A percentile compares a stretch with the other conserved stretches of the same genome.
Conservation (phyloP, 495 filamentous ascomycete genomes). For the Xylaria sp. region DNA sequence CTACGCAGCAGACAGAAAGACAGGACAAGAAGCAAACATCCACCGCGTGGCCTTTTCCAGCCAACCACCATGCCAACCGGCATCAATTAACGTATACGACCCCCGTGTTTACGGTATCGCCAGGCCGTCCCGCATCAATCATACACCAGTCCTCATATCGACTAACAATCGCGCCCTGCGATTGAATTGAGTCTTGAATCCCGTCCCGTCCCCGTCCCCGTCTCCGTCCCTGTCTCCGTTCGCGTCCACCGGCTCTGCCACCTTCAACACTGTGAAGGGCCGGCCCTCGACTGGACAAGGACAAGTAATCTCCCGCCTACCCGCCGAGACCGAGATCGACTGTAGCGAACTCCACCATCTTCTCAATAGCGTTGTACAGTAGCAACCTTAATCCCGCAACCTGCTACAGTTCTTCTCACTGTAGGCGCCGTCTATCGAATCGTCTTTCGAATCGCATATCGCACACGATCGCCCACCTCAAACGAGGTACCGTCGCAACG, state of each 20-base stretch:
- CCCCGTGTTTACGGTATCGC: neutral
- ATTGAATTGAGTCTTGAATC: too few species aligned
- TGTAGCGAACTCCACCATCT: neutral
- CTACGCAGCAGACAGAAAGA: too few species aligned
- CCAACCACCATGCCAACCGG: conserved; percentile 4
- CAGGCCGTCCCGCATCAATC: neutral
- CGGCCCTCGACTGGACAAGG: neutral
- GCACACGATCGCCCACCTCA: conserved; percentile 46
- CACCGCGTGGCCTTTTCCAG: neutral
- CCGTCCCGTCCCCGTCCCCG: too few species aligned
- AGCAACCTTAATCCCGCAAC: neutral
- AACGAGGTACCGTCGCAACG: conserved; percentile 35
- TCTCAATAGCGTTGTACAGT: neutral
- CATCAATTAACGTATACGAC: neutral
- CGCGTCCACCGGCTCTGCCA: neutral
- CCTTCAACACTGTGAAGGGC: neutral
- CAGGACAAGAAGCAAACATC: neutral
- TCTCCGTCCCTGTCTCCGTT: neutral
- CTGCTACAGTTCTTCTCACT: conserved; percentile 39
- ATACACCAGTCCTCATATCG: neutral
- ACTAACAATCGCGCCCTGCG: neutral
- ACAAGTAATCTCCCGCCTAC: neutral
- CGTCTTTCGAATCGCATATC: conserved; percentile 43
- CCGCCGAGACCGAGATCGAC: conserved; percentile 3
- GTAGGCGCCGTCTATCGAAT: conserved; percentile 49